A percentile compares a stretch with the other conserved stretches of the same genome.
Evolutionary conservation across 164 flowering plant genomes (phyloP).

Genomic region (Magnolia changhungtana): DNA sequence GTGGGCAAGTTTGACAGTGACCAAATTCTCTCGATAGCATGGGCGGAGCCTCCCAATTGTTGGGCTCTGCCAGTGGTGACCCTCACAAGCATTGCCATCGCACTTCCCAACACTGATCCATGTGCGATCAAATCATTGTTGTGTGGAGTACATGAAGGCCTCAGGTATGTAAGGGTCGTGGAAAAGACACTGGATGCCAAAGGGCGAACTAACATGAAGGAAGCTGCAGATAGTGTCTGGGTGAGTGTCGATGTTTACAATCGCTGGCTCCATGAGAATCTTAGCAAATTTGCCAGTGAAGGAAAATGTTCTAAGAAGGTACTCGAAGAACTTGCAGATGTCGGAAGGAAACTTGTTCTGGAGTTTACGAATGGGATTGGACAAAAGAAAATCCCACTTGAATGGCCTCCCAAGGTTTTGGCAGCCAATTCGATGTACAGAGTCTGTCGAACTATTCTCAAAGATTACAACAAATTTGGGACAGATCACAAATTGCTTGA

Average conservation of each 20-base stretch:
- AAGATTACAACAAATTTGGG: slow-evolving; percentile 11
- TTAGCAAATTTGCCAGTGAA: slow-evolving; percentile 32
- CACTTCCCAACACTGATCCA: slow-evolving; percentile 40
- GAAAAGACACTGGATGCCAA: slow-evolving; percentile 32
- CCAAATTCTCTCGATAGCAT: slow-evolving; percentile 32
- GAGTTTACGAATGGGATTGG: slow-evolving; percentile 21
- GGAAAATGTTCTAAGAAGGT: slow-evolving; percentile 30
- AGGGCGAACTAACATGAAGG: slow-evolving; percentile 27
- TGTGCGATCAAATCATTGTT: slow-evolving; percentile 22
- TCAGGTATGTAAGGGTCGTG: slow-evolving; percentile 35
- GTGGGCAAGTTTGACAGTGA: slow-evolving; percentile 46
- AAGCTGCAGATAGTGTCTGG: slow-evolving; percentile 55
- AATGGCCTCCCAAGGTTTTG: slow-evolving; percentile 12
- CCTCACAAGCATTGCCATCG: slow-evolving; percentile 50
- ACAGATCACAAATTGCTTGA: slow-evolving; percentile 27
- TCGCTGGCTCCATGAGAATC: slow-evolving; percentile 53
- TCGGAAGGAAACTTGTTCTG: slow-evolving; percentile 27
- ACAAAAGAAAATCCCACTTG: slow-evolving; percentile 33
- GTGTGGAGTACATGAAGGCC: slow-evolving; percentile 35
- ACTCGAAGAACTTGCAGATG: slow-evolving; percentile 32
- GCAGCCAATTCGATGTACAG: slow-evolving; percentile 69
- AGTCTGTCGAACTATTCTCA: slow-evolving; percentile 33
- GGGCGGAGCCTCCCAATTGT: slow-evolving; percentile 47
- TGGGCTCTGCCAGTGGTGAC: slow-evolving; percentile 74
- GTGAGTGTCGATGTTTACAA: slow-evolving; percentile 44